Base-by-base conservation (phyloP, 306 rosid genomes). In the Cicer pinnatifidum region DNA sequence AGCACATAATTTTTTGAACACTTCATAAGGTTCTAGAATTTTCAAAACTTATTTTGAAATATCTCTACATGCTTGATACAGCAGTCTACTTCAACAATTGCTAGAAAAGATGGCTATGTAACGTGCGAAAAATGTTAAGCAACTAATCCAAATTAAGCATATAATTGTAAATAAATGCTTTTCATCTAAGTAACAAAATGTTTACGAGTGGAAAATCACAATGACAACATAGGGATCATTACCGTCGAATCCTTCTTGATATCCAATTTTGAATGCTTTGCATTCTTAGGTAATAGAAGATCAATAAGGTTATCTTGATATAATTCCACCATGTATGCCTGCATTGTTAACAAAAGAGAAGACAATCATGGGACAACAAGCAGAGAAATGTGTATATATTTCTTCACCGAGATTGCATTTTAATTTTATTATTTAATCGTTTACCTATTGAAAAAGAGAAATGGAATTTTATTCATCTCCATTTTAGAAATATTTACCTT, bases 271-370 rank as follows among this genome's bases (percentile, higher is more conserved):
- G 44, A 72, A 19, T 84, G 91, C 68, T 91, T 89, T 35, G 81
- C 88, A 86, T 86, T 84, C 81, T 89, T 92, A 4, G 92, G 89
- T 45, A 89, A 75, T 28, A 92, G 75, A 67, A 92, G 98, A 80
- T 92, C 98, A 17, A 90, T 79, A 10, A 92, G 94, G 23, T 92
- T 90, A 69, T 92, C 98, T 83, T 92, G 98, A 82, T 92, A 92
- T 68, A 90, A 79, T 56, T 92, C 98, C 74, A 92, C 84, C 90
- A 92, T 86, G 85, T 92, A 92, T 44, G 87, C 96, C 98, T 92
- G 86, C 81, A 79, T 62, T 47, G 73, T 73, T n/a, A 39, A 69
- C 59, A 10, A 16, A 40, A 58, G 48, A 73, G 8, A 67, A 46
- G 40, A 28, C 65, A 48, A 67, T 28, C 41, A 23, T 56, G 38